Base-by-base conservation (phyloP, 805 yeast species). In the Wickerhamiella parazyma region DNA sequence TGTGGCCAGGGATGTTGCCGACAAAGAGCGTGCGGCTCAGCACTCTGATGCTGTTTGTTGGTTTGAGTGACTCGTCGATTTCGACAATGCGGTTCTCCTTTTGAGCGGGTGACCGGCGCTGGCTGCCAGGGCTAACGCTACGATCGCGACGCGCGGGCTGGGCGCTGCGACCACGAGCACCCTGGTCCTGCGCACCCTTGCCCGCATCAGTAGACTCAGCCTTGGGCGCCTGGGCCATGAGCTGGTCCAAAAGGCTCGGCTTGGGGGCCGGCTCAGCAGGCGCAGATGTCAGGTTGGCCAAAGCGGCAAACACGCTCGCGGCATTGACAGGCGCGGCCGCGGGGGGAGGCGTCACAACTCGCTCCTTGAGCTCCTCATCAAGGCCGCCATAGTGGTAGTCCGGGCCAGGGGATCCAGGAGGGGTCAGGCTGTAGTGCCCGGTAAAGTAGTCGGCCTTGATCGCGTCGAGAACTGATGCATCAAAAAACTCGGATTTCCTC, bases 1-100 rank as follows among this genome's bases (percentile, higher is more conserved):
- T 86, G 48, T 72, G 66, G 45, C 73, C 75, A 12, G 94, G 93
- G 33, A 91, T 84, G 57, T 96, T 96, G 39, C 97, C 97, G 48
- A 91, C 78, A 56, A 91, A 91, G 47, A 91, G 66, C 0, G 98
- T 91, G 64, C 98, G 77, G 42, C 94, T 80, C 53, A 73, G 72
- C 2, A 89, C 95, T 57, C 80, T 81, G 53, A 89, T 72, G 34
- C 80, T 71, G 35, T 86, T 94, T 38, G 76, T 75, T 1, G 94
- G 91, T 45, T 51, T 39, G 7, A 86, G 64, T 10, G 73, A 63
- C 33, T 72, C 71, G 61, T 87, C 96, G 6, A n/a, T 40, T n/a
- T 33, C 43, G 16, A 40, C 56, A 69, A 70, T 9, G 78, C 71
- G 36, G 85, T 78, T 45, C 73, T 75, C 55, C 76, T 76, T n/a